phyloP scores from a whole-genome alignment of 2,329 filamentous ascomycete genomes.

The Ascochyta koolunga region DNA sequence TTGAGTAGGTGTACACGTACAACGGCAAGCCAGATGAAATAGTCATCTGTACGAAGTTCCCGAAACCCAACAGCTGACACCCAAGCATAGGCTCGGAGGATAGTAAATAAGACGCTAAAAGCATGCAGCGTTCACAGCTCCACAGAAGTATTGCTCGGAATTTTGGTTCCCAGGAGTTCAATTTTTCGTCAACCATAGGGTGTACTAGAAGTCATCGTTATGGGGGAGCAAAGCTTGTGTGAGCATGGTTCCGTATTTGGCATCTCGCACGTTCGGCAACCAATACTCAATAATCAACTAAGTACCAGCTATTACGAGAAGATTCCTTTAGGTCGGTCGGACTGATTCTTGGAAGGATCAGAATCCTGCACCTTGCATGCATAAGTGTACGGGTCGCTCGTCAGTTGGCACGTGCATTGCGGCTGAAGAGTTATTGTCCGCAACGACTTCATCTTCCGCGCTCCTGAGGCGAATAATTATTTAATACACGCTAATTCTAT shows the following conservation, averaged over 20 bases:
- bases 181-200: not conserved
- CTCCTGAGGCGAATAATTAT: not conserved
- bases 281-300: not conserved
- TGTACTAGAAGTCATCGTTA: not conserved
- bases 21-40: conserved; percentile 26
- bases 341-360: not conserved
- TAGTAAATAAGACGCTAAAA: conserved; percentile 20
- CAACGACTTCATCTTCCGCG: not conserved
- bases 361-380: conserved; percentile 4
- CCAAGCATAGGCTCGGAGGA: conserved; percentile 22
- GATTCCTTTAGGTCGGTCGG: not conserved
- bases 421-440: not conserved
- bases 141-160: not conserved
- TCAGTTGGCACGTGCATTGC: not conserved
- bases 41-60: conserved; percentile 23
- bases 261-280: not conserved
- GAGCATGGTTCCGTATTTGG: not conserved
- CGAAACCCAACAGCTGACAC: conserved; percentile 20
- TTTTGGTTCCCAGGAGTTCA: too few species aligned
- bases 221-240: not conserved
- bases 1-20: conserved; percentile 1
- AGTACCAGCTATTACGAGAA: not conserved
- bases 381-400: not conserved
- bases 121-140: conserved; percentile 27
- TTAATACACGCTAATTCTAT: not conserved